A percentile compares a stretch with the other conserved stretches of the same genome.
phyloP scores from a whole-genome alignment of 2,329 filamentous ascomycete genomes.

The Colletotrichum melonis region DNA sequence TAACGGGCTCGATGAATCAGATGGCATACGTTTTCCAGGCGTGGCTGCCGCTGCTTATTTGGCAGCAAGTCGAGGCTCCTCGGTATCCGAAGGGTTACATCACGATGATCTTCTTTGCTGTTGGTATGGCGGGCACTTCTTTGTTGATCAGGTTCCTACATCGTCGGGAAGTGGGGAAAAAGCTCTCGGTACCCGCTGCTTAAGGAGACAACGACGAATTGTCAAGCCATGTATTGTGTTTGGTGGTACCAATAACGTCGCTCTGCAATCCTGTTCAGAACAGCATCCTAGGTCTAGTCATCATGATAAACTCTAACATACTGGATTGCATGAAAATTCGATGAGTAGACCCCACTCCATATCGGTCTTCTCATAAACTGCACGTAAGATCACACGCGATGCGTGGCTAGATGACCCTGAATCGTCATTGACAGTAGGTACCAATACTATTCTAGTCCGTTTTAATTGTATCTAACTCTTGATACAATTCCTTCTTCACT shows the following conservation, averaged over 20 bases:
- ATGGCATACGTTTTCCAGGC: slow-evolving; percentile 77
- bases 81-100: slow-evolving; percentile 70
- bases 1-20: slow-evolving; percentile 75
- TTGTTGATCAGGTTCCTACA: slow-evolving; percentile 60
- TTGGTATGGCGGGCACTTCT: slow-evolving; percentile 61
- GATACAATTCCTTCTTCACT: slow-evolving; percentile 46
- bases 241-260: too few relatives aligned
- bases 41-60: slow-evolving; percentile 75
- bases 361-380: too few relatives aligned
- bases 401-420: too few relatives aligned
- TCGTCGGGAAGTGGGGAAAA: slow-evolving; percentile 48
- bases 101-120: slow-evolving; percentile 62
- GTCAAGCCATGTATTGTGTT: too few relatives aligned
- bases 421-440: too few relatives aligned
- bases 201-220: neutral
- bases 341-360: too few relatives aligned
- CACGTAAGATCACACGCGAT: too few relatives aligned
- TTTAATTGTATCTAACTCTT: slow-evolving; percentile 40
- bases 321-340: too few relatives aligned
- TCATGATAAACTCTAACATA: too few relatives aligned
- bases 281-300: too few relatives aligned
- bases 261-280: too few relatives aligned
- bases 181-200: neutral
- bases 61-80: slow-evolving; percentile 73
- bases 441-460: neutral